Conservation (phyloP, 2,329 filamentous ascomycete genomes). For the Aspergillus melleus region DNA sequence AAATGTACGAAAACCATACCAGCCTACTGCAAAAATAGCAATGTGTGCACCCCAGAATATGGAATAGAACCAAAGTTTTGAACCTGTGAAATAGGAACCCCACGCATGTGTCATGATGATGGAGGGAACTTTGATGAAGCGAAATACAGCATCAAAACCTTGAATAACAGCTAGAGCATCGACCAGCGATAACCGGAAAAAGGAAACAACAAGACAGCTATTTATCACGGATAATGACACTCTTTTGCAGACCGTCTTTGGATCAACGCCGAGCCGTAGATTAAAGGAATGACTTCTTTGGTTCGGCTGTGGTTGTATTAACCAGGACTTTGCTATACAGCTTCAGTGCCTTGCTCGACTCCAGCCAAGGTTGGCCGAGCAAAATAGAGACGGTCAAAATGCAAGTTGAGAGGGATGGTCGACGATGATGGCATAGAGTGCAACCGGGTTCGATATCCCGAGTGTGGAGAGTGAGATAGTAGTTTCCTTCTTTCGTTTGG, state of each 20-base stretch:
- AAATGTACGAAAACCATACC: constrained; percentile 58
- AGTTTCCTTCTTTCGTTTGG: background rate
- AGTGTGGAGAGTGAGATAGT: background rate
- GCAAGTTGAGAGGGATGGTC: background rate
- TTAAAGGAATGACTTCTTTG: background rate
- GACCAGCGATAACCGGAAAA: constrained; percentile 29
- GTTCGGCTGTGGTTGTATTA: background rate
- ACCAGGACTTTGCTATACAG: background rate
- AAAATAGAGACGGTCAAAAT: background rate
- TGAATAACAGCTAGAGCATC: constrained; percentile 12
- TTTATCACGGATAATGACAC: background rate
- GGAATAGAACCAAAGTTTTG: constrained; percentile 76
- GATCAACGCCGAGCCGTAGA: background rate
- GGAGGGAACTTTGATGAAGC: constrained; percentile 14
- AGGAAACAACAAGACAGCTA: constrained; percentile 8
- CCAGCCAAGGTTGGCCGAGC: background rate
- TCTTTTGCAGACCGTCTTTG: background rate
- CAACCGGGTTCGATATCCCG: background rate
- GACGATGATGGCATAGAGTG: background rate
- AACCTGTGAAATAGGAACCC: constrained; percentile 62
- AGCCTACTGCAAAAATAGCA: constrained; percentile 79
- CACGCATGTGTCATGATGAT: constrained; percentile 46
- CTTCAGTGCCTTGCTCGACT: background rate
- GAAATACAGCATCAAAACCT: background rate
- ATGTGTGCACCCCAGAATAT: constrained; percentile 79